Conservation (phyloP, 2,329 filamentous ascomycete species). For the Aspergillus sp. region DNA sequence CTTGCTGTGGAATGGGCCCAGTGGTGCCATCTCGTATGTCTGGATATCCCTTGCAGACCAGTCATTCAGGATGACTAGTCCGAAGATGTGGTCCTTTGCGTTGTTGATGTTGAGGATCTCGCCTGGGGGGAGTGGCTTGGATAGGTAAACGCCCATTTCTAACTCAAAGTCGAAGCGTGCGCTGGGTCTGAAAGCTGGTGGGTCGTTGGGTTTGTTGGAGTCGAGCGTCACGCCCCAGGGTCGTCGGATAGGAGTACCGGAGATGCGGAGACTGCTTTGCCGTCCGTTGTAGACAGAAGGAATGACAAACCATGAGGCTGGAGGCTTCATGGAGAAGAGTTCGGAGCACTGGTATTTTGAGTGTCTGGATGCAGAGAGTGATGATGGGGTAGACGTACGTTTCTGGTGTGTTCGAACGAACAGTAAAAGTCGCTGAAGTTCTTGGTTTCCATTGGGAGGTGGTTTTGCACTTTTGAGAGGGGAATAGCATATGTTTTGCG, state of each 20-base stretch:
- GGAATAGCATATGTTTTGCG: constrained; percentile 11
- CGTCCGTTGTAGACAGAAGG: constrained; percentile 22
- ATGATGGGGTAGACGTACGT: constrained; percentile 7
- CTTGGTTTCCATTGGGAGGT: constrained; percentile 19
- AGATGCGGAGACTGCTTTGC: constrained; percentile 17
- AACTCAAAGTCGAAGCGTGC: constrained; percentile 53
- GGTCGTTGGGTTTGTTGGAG: neutral
- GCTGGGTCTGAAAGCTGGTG: constrained; percentile 39
- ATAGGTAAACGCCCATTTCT: constrained; percentile 52
- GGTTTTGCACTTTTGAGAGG: constrained; percentile 12
- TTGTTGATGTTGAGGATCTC: constrained; percentile 43
- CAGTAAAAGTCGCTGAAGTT: constrained; percentile 24
- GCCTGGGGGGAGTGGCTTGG: constrained; percentile 43
- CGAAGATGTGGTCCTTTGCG: constrained; percentile 60
- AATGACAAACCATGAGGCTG: constrained; percentile 16
- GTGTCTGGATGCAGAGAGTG: too few relatives aligned
- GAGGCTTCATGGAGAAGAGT: neutral
- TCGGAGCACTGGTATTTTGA: constrained; percentile 12
- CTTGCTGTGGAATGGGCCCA: constrained; percentile 63
- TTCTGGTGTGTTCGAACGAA: constrained; percentile 20
- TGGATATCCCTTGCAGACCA: constrained; percentile 65
- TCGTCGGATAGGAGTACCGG: constrained; percentile 12
- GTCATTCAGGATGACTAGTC: constrained; percentile 63
- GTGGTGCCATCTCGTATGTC: constrained; percentile 59
- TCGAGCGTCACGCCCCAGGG: constrained; percentile 15